phyloP scores from a whole-genome alignment of 2,329 filamentous ascomycete genomes.

The Trichoderma sp. region DNA sequence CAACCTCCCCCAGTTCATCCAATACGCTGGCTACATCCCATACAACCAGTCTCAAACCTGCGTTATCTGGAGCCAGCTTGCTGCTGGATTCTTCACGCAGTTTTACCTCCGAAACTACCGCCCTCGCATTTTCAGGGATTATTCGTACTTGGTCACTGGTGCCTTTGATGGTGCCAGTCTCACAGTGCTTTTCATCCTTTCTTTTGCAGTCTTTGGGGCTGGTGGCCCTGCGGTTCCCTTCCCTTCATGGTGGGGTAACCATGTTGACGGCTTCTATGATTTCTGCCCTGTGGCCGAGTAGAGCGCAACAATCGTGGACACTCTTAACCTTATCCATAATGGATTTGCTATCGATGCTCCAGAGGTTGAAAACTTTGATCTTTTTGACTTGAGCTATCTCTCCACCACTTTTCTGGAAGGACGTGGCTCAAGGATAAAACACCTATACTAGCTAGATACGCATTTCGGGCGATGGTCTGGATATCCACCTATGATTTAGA shows the following conservation, averaged over 20 bases:
- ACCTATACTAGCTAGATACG: neutral
- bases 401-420: neutral
- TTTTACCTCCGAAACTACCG: conserved; percentile 52
- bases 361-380: neutral
- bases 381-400: neutral
- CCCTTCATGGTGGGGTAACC: conserved; percentile 56
- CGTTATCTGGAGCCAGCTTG: conserved; percentile 47
- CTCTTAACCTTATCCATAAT: neutral
- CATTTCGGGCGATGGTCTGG: neutral
- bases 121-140: conserved; percentile 53
- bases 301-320: neutral
- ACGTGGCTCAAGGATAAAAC: neutral
- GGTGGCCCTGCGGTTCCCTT: conserved; percentile 45
- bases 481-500: neutral
- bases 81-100: conserved; percentile 49
- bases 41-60: conserved; percentile 57
- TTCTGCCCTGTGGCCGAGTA: conserved; percentile 42
- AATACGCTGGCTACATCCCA: conserved; percentile 53
- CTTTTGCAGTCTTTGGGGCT: conserved; percentile 56
- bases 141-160: conserved; percentile 52
- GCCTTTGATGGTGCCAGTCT: conserved; percentile 53
- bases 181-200: conserved; percentile 50
- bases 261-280: conserved; percentile 47
- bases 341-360: neutral
- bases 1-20: conserved; percentile 54